Evolutionary conservation across 768 basidiomycete genomes (phyloP).

Genomic region (Boletus subcaerulescens): DNA sequence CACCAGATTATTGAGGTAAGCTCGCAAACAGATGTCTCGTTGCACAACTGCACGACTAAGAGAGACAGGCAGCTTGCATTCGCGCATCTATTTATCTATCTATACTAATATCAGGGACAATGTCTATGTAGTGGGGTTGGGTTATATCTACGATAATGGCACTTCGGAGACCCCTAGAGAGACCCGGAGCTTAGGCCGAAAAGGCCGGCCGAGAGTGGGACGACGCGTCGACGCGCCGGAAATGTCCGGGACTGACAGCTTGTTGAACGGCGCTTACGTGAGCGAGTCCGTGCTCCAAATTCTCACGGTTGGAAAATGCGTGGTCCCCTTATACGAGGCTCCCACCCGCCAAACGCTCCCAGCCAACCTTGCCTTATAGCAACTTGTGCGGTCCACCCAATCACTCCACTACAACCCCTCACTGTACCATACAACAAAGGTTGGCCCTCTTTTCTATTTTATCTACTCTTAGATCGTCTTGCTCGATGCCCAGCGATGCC

Average conservation of each 20-base stretch:
- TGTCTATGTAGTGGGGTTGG: conserved; percentile 4
- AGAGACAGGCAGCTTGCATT: conserved; percentile 6
- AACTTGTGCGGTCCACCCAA: conserved; percentile 31
- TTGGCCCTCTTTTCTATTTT: conserved; percentile 21
- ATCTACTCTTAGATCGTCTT: conserved; percentile 21
- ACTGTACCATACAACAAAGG: conserved; percentile 32
- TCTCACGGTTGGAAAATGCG: conserved; percentile 33
- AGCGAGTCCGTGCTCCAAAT: conserved; percentile 35
- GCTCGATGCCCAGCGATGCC: conserved; percentile 22
- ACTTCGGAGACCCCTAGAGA: conserved; percentile 9
- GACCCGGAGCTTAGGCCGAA: conserved; percentile 14
- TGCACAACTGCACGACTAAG: background rate
- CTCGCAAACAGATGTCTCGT: background rate
- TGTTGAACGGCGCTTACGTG: conserved; percentile 35
- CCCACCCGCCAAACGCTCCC: conserved; percentile 37
- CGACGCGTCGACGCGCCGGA: conserved; percentile 23
- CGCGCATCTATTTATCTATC: conserved; percentile 11
- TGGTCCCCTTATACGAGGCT: conserved; percentile 35
- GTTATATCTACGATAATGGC: background rate
- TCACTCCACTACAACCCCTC: conserved; percentile 20
- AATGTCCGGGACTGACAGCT: conserved; percentile 19
- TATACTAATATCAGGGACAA: conserved; percentile 12
- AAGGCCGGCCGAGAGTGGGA: conserved; percentile 18
- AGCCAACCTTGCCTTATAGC: conserved; percentile 39
- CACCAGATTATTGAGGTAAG: conserved; percentile 5